Conservation (phyloP, 2,329 filamentous ascomycete species). For the Ophiocordyceps camponoti-rufipedis region DNA sequence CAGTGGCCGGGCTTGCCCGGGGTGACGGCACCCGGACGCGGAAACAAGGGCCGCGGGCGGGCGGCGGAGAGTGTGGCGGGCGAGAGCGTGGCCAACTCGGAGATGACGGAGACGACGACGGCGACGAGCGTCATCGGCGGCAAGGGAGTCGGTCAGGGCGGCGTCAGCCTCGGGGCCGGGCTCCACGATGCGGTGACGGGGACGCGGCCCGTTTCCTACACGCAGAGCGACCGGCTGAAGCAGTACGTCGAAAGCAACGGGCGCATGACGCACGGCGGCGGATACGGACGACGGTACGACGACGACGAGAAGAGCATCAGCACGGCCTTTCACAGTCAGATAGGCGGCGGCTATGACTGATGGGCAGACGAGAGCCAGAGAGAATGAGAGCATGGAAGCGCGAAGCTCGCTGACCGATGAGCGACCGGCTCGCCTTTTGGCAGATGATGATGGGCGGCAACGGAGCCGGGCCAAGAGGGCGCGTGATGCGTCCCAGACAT, state of each 20-base stretch:
- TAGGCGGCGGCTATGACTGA: conserved; percentile 47
- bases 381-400: neutral
- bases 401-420: neutral
- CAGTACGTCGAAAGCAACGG: conserved; percentile 81
- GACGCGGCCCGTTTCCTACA: conserved; percentile 41
- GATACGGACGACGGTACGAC: conserved; percentile 56
- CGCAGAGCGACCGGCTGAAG: conserved; percentile 59
- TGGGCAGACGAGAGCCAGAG: neutral
- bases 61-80: conserved; percentile 68
- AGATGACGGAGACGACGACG: conserved; percentile 64
- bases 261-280: conserved; percentile 46
- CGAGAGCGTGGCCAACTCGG: conserved; percentile 81
- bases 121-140: conserved; percentile 48
- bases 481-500: neutral
- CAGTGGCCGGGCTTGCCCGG: conserved; percentile 72
- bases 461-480: neutral
- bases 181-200: conserved; percentile 56
- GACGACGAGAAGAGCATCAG: conserved; percentile 94
- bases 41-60: conserved; percentile 47
- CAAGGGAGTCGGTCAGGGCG: conserved; percentile 63
- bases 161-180: conserved; percentile 71
- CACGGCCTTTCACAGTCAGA: conserved; percentile 90
- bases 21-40: conserved; percentile 39
- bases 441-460: neutral
- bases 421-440: neutral